These are phyloP conservation scores for Artemisia argyi DNA, from an alignment of 129 eudicot genomes.

Conservation along the genomic window DNA sequence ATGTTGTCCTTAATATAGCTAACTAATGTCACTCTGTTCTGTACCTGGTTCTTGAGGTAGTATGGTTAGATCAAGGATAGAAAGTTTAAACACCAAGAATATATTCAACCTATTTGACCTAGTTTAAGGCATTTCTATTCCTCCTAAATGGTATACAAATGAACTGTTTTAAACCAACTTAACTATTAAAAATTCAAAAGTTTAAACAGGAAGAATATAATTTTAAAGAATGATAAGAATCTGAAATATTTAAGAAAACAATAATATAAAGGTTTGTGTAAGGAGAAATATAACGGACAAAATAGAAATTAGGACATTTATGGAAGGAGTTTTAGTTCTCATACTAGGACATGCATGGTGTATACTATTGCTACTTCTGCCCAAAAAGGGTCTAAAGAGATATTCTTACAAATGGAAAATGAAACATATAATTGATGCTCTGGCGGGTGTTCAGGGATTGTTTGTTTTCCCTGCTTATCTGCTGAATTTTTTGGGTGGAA, in stretches of 20 bases:
- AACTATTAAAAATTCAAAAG: not conserved
- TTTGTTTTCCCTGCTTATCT: too few relatives aligned
- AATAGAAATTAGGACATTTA: constrained; percentile 12
- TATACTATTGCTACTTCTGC: not conserved
- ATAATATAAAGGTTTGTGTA: constrained; percentile 3
- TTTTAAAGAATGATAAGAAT: not conserved
- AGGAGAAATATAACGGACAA: not conserved
- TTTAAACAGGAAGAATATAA: constrained; percentile 1
- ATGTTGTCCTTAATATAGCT: not conserved
- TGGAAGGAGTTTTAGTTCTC: constrained; percentile 22
- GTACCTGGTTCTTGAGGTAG: not conserved
- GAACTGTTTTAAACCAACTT: not conserved
- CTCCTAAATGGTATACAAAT: not conserved
- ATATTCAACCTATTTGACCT: not conserved
- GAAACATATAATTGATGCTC: not conserved
- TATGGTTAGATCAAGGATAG: too few relatives aligned
- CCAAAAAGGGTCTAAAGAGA: not conserved
- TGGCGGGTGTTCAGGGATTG: too few relatives aligned
- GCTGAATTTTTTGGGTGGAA: too few relatives aligned
- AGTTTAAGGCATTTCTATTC: not conserved
- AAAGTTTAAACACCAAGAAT: too few relatives aligned
- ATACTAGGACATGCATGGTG: not conserved
- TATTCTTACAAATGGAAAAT: not conserved
- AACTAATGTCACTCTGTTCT: not conserved
- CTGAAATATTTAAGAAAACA: not conserved